Base-by-base conservation (phyloP, 352 stramenopile genomes). In the Globisporangium solare region DNA sequence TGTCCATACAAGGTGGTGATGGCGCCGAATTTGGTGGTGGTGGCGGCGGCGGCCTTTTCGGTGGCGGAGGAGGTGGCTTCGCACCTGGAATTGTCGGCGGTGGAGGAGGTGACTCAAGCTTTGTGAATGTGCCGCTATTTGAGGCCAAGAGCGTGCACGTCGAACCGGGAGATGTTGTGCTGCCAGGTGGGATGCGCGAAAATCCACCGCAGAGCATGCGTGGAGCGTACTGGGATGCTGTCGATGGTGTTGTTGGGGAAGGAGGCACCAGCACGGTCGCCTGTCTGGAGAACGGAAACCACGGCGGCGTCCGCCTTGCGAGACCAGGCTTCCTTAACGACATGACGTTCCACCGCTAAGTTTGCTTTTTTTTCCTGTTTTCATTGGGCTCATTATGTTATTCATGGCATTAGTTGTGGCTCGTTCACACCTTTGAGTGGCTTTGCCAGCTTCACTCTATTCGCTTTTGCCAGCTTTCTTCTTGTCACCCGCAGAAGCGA, bases 21-120 rank as follows among this genome's bases (percentile, higher is more conserved):
- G 82, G 79, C 22, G 79, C 79, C 7, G 82, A 92, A 51, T 92
- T 83, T 60, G 79, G 82, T 17, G 82, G 82, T 6, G 82, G 82
- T 0, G 82, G 79, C 7, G 79, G 82, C 7, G 76, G 79, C 0
- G 82, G 82, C 3, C 59, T 76, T 42, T 92, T 83, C 60, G 82
- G 82, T 21, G 82, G 82, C 0, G 82, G 82, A 0, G 79, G 82
- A 0, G 82, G 79, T 12, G 82, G 82, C 0, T 92, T 88, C 48
- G 72, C 82, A 2, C 82, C 79, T 8, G 82, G 82, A 10, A 88
- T 92, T 60, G 82, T 80, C 21, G 82, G 79, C 13, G 79, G 77
- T 1, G 82, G 77, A 0, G 82, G 76, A 11, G 81, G 82, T 0
- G 82, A 79, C 2, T 87, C 82, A 8, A 89, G 76, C 47, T 88